phyloP scores from a whole-genome alignment of 345 rosid genomes.

The Eucalyptus pumila region DNA sequence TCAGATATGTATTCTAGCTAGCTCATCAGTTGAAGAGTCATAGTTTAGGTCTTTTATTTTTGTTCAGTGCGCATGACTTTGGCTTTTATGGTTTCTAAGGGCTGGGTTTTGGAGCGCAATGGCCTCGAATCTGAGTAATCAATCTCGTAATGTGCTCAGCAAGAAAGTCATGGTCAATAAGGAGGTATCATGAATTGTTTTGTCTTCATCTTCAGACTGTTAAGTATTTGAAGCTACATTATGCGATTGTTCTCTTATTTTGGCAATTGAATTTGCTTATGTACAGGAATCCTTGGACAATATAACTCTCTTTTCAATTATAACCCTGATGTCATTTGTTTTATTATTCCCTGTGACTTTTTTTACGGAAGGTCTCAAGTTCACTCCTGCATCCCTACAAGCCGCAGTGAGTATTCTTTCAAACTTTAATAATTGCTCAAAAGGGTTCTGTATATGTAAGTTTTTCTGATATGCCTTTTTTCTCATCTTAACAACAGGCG shows the following conservation, averaged over 20 bases:
- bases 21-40: neutral
- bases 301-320: conserved; percentile 39
- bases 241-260: neutral
- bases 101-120: conserved; percentile 25
- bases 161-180: conserved; percentile 41
- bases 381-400: conserved; percentile 21
- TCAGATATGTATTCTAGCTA: neutral
- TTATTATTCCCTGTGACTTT: conserved; percentile 23
- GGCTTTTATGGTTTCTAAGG: neutral
- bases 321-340: conserved; percentile 36
- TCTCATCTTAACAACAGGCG: neutral
- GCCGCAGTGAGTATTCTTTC: conserved; percentile 16
- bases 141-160: conserved; percentile 25
- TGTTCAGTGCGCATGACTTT: neutral
- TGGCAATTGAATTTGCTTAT: neutral
- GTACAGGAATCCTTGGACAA: conserved; percentile 39
- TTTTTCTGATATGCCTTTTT: neutral
- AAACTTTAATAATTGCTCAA: neutral
- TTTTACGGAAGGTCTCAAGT: conserved; percentile 32
- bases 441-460: neutral
- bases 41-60: neutral
- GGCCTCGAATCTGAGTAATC: conserved; percentile 25
- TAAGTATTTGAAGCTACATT: neutral
- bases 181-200: conserved; percentile 9
- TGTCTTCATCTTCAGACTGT: neutral